These are phyloP conservation scores for Thelonectria olida DNA, from an alignment of 2,329 filamentous ascomycete genomes.

Conservation along the genomic window DNA sequence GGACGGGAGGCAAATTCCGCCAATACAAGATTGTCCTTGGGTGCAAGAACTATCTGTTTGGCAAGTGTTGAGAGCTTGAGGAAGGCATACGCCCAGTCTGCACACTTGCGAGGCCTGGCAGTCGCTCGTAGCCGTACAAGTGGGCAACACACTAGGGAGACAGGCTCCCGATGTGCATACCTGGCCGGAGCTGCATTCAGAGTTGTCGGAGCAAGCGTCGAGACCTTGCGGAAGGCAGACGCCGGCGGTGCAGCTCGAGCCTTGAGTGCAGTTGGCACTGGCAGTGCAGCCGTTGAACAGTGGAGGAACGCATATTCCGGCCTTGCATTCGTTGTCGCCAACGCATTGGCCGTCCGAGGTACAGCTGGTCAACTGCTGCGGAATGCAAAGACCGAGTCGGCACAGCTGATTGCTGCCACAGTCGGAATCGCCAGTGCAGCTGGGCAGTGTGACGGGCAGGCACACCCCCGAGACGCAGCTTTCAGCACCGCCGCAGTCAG, in stretches of 20 bases:
- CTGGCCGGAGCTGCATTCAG: background rate
- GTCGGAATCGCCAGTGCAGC: conserved; percentile 4
- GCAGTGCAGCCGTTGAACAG: conserved; percentile 4
- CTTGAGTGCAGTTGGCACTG: conserved; percentile 1
- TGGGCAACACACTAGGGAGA: conserved; percentile 6
- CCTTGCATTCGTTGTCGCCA: conserved; percentile 3
- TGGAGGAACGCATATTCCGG: conserved; percentile 11
- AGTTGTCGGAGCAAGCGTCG: background rate
- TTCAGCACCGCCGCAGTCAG: background rate
- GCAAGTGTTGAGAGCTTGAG: background rate
- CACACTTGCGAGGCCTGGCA: conserved; percentile 1
- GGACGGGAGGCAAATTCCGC: conserved; percentile 6
- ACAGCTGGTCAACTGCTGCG: background rate
- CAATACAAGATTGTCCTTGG: conserved; percentile 6
- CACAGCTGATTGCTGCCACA: conserved; percentile 14
- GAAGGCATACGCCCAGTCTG: conserved; percentile 11
- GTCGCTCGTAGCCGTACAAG: conserved; percentile 3
- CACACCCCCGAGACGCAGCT: conserved; percentile 11
- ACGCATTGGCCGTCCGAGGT: conserved; percentile 3
- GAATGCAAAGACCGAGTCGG: conserved; percentile 14
- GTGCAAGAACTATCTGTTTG: background rate
- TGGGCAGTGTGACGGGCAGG: conserved; percentile 1
- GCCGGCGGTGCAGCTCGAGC: conserved; percentile 3
- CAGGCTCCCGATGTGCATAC: conserved; percentile 6
- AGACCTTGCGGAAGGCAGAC: conserved; percentile 6